Conservation (phyloP, 2,329 filamentous ascomycete species). For the Dichotomopilus funicola region DNA sequence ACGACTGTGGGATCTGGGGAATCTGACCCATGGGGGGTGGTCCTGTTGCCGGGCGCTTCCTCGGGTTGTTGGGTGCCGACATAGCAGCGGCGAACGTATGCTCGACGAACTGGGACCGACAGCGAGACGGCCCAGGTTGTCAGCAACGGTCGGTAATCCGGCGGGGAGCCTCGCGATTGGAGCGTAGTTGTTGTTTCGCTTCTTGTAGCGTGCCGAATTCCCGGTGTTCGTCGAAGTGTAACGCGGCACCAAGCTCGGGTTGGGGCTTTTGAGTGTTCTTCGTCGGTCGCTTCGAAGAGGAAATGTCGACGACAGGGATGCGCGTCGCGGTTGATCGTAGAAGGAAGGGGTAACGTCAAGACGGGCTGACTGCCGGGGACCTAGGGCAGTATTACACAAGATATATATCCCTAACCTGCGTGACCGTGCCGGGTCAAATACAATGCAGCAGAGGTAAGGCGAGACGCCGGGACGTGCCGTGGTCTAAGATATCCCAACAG, state of each 20-base stretch:
- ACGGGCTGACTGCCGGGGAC: neutral
- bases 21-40: slow-evolving; percentile 55
- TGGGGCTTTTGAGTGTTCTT: neutral
- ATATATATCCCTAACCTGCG: slow-evolving; percentile 3
- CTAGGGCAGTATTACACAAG: neutral
- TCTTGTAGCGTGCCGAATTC: neutral
- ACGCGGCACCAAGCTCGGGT: neutral
- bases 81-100: slow-evolving; percentile 30
- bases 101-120: slow-evolving; percentile 9
- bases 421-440: too few relatives aligned
- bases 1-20: slow-evolving; percentile 43
- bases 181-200: neutral
- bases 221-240: neutral
- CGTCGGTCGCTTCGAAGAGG: too few relatives aligned
- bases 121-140: slow-evolving; percentile 7
- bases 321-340: too few relatives aligned
- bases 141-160: slow-evolving; percentile 6
- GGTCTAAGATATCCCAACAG: neutral
- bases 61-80: slow-evolving; percentile 42
- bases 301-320: too few relatives aligned
- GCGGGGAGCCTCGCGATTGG: neutral
- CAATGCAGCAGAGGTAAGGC: too few relatives aligned
- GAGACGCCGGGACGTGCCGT: neutral
- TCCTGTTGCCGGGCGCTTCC: slow-evolving; percentile 72
- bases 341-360: neutral